Base-by-base conservation (phyloP, 2,329 filamentous ascomycete genomes). In the Didymella exigua region DNA sequence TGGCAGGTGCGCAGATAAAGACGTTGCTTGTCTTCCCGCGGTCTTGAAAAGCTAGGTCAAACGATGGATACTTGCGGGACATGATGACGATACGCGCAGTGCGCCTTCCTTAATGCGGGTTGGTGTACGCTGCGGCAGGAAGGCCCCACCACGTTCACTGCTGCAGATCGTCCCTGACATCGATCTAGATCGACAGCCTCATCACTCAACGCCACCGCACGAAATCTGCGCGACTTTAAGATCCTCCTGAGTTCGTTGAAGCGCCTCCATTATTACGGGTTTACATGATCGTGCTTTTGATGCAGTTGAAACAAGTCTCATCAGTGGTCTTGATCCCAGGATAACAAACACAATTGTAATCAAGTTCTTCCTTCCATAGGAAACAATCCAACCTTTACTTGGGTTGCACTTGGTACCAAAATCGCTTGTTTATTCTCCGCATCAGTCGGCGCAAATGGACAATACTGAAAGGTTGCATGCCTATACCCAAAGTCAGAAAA, bases 401-500 rank as follows among this genome's bases (percentile, higher is more conserved):
- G 38, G 27, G 44, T 37, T 13, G 18, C 29, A 14, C 3, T 38
- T 6, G 53, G 47, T 16, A 61, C 50, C 2, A 37, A 36, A 6
- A 45, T 33, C 31, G 52, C 52, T 5, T 4, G 44, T 10, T 11
- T 37, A 13, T 46, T 49, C 36, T 58, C 56, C 9, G 26, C 26
- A 4, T 60, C 42, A 11, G 45, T 60, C 21, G 33, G 34, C 16
- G 23, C 21, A 27, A 34, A 37, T 3, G 61, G 48, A 34, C 61
- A 62, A 26, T 54, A 53, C 50, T 64, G 59, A 27, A 62, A 37
- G 5, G 40, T 30, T 34, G 44, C 56, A 46, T 66, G 62, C 67
- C 96, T 90, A 78, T 98, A 98, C 46, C 93, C 93, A 66, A 97
- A 96, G 72, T 98, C 93, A 46, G 92, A 91, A 86, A 98, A 98